Evolutionary conservation across 805 yeast species (phyloP), one percentile per base, ranked within the genome.

Genomic region (Wilhelminamyces savonicus): DNA sequence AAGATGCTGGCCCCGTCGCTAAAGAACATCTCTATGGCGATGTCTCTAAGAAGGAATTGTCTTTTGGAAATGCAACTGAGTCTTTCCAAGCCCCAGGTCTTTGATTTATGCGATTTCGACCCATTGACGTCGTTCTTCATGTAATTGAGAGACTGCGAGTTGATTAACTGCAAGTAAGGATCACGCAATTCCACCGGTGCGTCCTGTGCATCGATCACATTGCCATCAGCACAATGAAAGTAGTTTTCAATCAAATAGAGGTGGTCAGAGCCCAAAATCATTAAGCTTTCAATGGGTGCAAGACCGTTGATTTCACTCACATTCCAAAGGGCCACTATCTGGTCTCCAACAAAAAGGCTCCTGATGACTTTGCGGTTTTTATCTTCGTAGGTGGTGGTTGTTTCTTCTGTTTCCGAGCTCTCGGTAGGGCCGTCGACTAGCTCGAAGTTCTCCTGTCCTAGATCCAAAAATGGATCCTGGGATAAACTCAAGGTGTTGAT

Each of bases 1-100:
- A 86, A 57, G 23, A 77, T 66, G 38, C 84, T 81, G 1, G 78
- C 71, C 0, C 92, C 94, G 51, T 80, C 77, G 16, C 69, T 68
- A 50, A 84, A 82, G 38, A 83, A 78, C 45, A 85, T 54, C 46
- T 86, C 95, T 21, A 85, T 48, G 0, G 92, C 95, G 26, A 82
- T 82, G 52, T 85, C 94, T 32, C 95, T 59, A 11, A 86, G 59
- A 13, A 86, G 52, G 44, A 85, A 86, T 22, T 81, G 85, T 29
- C 94, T 58, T 39, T 82, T 83, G 3, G 86, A 76, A 9, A 80
- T 73, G 4, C 81, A 76, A 0, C 76, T 71, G 13, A 87, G 46
- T 25, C 71, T 72, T 4, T 62, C 62, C 13, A 82, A 42, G 15
- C 71, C 66, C 92, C 94, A 84, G 10, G 66, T 56, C 36, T 67